Percentiles rank a stretch among this genome's conserved stretches.
Evolutionary conservation across 768 basidiomycete species (phyloP).

Genomic region (Leccinum sublutescens): DNA sequence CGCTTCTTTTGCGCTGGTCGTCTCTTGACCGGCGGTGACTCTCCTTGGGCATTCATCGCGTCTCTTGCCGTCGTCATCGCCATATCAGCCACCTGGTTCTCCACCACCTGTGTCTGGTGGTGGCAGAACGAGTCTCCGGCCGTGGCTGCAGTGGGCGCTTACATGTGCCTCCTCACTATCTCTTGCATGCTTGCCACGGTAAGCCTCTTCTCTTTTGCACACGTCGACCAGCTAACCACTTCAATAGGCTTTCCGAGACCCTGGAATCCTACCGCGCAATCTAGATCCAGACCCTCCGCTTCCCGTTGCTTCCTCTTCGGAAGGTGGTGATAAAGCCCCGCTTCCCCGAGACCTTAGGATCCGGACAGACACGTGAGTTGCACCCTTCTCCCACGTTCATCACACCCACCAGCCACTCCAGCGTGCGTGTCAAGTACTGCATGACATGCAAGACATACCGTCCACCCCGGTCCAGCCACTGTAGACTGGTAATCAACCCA

Average conservation of each 20-base stretch:
- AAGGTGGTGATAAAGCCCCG: slow-evolving; percentile 60
- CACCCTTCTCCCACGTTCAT: neutral
- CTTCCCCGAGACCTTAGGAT: slow-evolving; percentile 82
- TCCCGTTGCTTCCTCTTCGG: slow-evolving; percentile 58
- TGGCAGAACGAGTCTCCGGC: slow-evolving; percentile 72
- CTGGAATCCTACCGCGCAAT: slow-evolving; percentile 86
- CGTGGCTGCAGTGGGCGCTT: slow-evolving; percentile 63
- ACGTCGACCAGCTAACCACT: neutral
- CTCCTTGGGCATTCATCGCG: slow-evolving; percentile 75
- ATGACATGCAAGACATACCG: slow-evolving; percentile 91
- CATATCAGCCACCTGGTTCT: slow-evolving; percentile 82
- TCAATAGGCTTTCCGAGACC: slow-evolving; percentile 69
- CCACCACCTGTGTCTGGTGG: slow-evolving; percentile 46
- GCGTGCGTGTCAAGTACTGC: slow-evolving; percentile 92
- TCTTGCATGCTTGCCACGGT: slow-evolving; percentile 79
- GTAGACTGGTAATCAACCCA: slow-evolving; percentile 69
- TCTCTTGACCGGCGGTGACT: slow-evolving; percentile 83
- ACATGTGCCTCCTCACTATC: slow-evolving; percentile 63
- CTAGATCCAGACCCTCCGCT: slow-evolving; percentile 86
- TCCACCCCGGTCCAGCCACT: slow-evolving; percentile 93
- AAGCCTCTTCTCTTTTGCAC: slow-evolving; percentile 26
- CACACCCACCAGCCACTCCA: slow-evolving; percentile 27
- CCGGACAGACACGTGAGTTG: slow-evolving; percentile 67
- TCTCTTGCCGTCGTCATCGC: slow-evolving; percentile 60
- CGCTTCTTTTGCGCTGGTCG: slow-evolving; percentile 71